Conservation (phyloP, 495 filamentous ascomycete genomes). For the Xylaria flabelliformis region DNA sequence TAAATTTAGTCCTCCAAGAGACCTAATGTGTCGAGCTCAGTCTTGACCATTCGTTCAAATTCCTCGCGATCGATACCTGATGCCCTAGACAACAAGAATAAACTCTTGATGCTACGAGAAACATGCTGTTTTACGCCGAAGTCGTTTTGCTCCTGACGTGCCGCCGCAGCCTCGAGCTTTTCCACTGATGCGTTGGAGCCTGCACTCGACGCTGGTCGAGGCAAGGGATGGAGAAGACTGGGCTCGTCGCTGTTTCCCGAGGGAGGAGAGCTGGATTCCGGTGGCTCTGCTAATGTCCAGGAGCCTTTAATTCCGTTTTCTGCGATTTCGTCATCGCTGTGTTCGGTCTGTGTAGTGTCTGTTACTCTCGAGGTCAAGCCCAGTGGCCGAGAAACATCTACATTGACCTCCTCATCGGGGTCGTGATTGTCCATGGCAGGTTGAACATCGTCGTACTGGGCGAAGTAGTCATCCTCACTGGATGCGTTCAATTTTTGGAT, state of each 20-base stretch:
- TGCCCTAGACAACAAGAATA: slow-evolving; percentile 79
- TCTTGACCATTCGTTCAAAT: slow-evolving; percentile 80
- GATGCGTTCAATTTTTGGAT: slow-evolving; percentile 37
- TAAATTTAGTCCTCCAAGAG: slow-evolving; percentile 72
- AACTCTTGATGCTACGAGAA: slow-evolving; percentile 82
- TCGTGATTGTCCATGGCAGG: slow-evolving; percentile 91
- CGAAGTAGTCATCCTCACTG: slow-evolving; percentile 80
- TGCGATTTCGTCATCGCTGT: slow-evolving; percentile 36
- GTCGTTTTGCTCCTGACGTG: slow-evolving; percentile 70
- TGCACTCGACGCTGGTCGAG: slow-evolving; percentile 59
- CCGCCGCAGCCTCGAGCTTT: slow-evolving; percentile 69
- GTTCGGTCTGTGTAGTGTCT: slow-evolving; percentile 34
- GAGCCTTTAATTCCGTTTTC: slow-evolving; percentile 37
- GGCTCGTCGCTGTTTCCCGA: slow-evolving; percentile 38
- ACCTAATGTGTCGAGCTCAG: slow-evolving; percentile 77
- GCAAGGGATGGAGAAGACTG: slow-evolving; percentile 47
- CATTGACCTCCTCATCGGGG: slow-evolving; percentile 65
- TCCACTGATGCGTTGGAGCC: slow-evolving; percentile 65
- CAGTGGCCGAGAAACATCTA: slow-evolving; percentile 46
- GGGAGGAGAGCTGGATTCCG: slow-evolving; percentile 48
- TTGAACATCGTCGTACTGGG: slow-evolving; percentile 86
- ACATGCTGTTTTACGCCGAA: slow-evolving; percentile 89
- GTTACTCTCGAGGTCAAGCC: slow-evolving; percentile 36
- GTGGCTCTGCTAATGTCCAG: slow-evolving; percentile 49
- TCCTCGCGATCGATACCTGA: slow-evolving; percentile 83